A percentile compares a stretch with the other conserved stretches of the same genome.
These are phyloP conservation scores for Prinsepia uniflora DNA, from an alignment of 306 rosid genomes.

Conservation along the genomic window DNA sequence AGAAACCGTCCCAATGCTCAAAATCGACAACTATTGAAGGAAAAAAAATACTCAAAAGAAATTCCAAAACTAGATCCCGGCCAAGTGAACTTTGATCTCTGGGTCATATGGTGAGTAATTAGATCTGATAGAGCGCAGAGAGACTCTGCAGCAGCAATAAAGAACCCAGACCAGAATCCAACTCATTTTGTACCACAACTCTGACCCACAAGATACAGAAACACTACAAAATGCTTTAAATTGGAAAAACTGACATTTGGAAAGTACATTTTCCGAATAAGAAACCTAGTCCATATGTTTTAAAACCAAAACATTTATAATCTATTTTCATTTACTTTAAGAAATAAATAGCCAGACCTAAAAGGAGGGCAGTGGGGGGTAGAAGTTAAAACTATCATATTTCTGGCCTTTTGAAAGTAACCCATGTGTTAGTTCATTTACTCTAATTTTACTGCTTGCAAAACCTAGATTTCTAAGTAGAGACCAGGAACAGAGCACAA, in stretches of 20 bases:
- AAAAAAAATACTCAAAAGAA: background rate
- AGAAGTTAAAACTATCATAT: too few relatives aligned
- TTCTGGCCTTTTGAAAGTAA: too few relatives aligned
- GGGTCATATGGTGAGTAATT: background rate
- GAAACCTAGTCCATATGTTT: background rate
- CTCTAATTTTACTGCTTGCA: too few relatives aligned
- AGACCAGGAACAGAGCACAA: background rate
- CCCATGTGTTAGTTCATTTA: too few relatives aligned
- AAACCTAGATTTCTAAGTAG: too few relatives aligned
- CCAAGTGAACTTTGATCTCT: background rate
- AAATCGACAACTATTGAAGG: background rate
- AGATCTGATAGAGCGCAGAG: background rate
- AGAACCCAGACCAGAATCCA: conserved; percentile 3
- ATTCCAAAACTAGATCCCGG: background rate
- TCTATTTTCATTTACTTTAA: background rate
- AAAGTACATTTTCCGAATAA: background rate
- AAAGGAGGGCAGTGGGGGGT: too few relatives aligned
- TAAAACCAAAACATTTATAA: background rate
- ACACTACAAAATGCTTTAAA: conserved; percentile 2
- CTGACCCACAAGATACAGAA: conserved; percentile 8
- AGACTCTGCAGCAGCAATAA: conserved; percentile 10
- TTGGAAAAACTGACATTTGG: background rate
- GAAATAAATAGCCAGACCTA: background rate
- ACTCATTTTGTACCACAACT: background rate
- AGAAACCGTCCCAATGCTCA: background rate